Percentiles rank a stretch among this genome's conserved stretches.
Conservation (phyloP, 495 filamentous ascomycete species). For the Aspergillus haitiensis region DNA sequence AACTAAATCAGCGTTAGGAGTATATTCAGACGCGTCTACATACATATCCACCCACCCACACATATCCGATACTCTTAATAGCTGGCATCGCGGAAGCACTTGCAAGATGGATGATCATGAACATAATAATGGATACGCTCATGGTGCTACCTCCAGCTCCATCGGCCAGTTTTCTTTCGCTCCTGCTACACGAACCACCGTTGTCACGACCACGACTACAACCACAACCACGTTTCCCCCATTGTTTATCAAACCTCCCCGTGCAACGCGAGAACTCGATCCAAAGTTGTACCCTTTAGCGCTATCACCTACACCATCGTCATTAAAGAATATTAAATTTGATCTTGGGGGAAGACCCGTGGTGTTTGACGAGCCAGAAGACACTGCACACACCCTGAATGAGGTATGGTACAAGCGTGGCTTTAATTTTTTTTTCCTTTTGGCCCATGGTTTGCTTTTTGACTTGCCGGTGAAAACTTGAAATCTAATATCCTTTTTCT, state of each 20-base stretch:
- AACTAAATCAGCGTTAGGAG: constrained; percentile 18
- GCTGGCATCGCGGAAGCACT: constrained; percentile 22
- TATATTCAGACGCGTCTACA: constrained; percentile 28
- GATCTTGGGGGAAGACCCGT: constrained; percentile 65
- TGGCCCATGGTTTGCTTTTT: background rate
- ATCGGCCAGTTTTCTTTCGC: constrained; percentile 69
- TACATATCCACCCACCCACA: constrained; percentile 8
- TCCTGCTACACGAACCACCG: constrained; percentile 70
- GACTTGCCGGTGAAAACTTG: background rate
- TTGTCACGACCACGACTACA: constrained; percentile 91
- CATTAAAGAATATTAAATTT: constrained; percentile 71
- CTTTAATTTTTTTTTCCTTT: background rate
- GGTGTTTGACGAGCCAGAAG: constrained; percentile 66
- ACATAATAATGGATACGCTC: constrained; percentile 19
- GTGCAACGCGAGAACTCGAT: constrained; percentile 72
- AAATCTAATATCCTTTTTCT: constrained; percentile 2
- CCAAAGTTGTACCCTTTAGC: constrained; percentile 89
- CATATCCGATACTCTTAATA: constrained; percentile 16
- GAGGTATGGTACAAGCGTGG: constrained; percentile 49
- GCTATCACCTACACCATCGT: constrained; percentile 71
- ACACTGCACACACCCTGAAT: constrained; percentile 52
- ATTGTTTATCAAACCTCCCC: constrained; percentile 71
- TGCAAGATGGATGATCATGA: constrained; percentile 38
- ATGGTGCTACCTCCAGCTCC: constrained; percentile 31
- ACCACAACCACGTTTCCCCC: constrained; percentile 89